These are phyloP conservation scores for Pinus albicaulis DNA, from an alignment of 75 land plant species.

Conservation along the genomic window DNA sequence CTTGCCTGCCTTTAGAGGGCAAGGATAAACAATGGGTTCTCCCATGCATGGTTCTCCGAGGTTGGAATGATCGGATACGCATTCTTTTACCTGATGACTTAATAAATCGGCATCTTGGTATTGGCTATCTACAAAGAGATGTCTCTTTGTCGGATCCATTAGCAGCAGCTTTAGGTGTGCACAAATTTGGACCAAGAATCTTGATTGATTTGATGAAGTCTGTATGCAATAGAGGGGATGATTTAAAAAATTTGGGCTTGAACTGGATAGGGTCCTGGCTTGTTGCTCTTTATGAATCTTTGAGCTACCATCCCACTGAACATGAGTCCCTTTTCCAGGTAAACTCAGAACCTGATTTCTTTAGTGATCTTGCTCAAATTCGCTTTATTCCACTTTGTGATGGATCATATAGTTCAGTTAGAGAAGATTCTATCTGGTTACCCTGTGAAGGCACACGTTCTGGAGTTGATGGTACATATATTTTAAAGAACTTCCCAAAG, in stretches of 20 bases:
- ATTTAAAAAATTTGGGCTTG: constrained; percentile 43
- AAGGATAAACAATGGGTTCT: constrained; percentile 55
- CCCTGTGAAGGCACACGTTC: constrained; percentile 34
- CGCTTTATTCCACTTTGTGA: constrained; percentile 81
- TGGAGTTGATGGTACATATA: constrained; percentile 25
- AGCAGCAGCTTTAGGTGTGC: constrained; percentile 72
- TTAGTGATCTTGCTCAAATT: constrained; percentile 34
- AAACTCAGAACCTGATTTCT: constrained; percentile 27
- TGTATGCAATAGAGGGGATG: constrained; percentile 33
- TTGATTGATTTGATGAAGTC: constrained; percentile 58
- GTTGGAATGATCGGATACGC: constrained; percentile 65
- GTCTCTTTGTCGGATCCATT: constrained; percentile 67
- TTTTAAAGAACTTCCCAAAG: constrained; percentile 41
- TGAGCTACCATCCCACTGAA: constrained; percentile 17
- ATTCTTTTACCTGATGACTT: constrained; percentile 60
- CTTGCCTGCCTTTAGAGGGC: constrained; percentile 81
- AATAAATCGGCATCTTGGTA: constrained; percentile 65
- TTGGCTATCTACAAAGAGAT: constrained; percentile 69
- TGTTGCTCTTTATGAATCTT: constrained; percentile 40
- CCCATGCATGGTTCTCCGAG: constrained; percentile 72
- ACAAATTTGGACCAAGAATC: constrained; percentile 62
- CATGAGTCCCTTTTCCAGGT: constrained; percentile 2
- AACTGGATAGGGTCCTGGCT: constrained; percentile 76
- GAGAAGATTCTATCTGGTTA: constrained; percentile 85
- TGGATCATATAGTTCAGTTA: constrained; percentile 65